Conservation (phyloP, 805 yeast genomes). For the Ascoidea tarda region DNA sequence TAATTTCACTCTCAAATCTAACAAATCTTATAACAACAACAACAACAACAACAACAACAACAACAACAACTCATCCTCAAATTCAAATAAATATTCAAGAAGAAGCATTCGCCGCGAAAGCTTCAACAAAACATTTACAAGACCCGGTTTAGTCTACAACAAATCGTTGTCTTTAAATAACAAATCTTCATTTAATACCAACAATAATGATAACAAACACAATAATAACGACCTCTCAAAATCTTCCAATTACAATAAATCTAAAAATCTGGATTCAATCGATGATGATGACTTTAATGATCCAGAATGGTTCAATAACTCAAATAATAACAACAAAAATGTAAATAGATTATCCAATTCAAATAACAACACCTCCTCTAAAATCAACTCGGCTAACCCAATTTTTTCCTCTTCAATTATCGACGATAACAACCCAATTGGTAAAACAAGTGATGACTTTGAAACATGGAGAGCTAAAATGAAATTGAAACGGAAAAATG, state of each 20-base stretch:
- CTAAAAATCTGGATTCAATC: constrained; percentile 14
- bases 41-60: constrained; percentile 5
- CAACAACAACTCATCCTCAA: constrained; percentile 4
- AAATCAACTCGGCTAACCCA: constrained; percentile 5
- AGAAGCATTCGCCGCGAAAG: constrained; percentile 6
- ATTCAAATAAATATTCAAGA: not conserved
- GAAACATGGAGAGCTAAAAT: constrained; percentile 44
- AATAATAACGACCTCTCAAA: constrained; percentile 7
- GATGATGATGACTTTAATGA: constrained; percentile 21
- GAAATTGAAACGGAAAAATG: constrained; percentile 33
- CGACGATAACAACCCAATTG: constrained; percentile 24
- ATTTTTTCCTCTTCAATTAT: not conserved
- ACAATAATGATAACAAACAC: constrained; percentile 4
- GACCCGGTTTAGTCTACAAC: not conserved
- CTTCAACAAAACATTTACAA: constrained; percentile 1
- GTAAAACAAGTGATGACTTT: constrained; percentile 41
- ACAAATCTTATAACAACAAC: constrained; percentile 1
- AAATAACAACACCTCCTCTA: constrained; percentile 22
- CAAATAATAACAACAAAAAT: constrained; percentile 2
- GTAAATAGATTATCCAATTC: constrained; percentile 14
- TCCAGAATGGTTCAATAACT: constrained; percentile 20
- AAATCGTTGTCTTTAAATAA: not conserved
- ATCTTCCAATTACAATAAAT: constrained; percentile 7
- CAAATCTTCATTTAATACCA: not conserved
- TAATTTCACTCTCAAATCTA: constrained; percentile 5